These are phyloP conservation scores for Pyricularia pennisetigena DNA, from an alignment of 2,329 filamentous ascomycete genomes.

Conservation along the genomic window DNA sequence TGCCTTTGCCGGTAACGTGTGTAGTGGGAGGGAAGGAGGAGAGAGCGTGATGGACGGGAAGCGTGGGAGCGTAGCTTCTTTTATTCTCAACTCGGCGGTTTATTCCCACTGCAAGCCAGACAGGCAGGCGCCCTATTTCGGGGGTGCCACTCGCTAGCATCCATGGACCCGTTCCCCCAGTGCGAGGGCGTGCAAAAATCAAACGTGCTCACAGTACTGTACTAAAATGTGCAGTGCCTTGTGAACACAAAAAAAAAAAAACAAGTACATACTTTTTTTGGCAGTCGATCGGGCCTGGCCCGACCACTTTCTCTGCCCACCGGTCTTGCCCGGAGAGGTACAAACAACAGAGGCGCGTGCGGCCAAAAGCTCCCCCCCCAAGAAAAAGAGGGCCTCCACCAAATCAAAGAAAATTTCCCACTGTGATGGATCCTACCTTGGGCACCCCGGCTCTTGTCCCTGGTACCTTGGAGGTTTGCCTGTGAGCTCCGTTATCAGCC, in stretches of 20 bases:
- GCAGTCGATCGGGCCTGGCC: background rate
- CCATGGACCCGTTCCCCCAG: background rate
- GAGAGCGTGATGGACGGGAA: conserved; percentile 8
- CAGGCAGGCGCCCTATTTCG: background rate
- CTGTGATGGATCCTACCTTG: conserved; percentile 1
- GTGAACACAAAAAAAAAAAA: no score
- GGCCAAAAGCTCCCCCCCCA: background rate
- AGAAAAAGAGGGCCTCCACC: background rate
- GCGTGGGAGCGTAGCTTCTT: conserved; percentile 13
- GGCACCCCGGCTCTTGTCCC: background rate
- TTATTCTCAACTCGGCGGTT: conserved; percentile 9
- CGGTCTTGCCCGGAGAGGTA: background rate
- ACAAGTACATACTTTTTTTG: background rate
- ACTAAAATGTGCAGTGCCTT: background rate
- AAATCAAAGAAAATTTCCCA: background rate
- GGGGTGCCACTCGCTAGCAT: background rate
- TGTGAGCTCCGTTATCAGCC: background rate
- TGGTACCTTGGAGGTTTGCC: conserved; percentile 4
- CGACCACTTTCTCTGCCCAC: background rate
- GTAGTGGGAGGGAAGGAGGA: conserved; percentile 23
- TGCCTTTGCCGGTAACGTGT: background rate
- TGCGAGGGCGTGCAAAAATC: background rate
- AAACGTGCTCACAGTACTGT: background rate
- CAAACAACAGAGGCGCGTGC: background rate
- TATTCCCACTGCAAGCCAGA: background rate